These are phyloP conservation scores for Diphasiastrum complanatum DNA, from an alignment of 83 land plant genomes.

Conservation along the genomic window DNA sequence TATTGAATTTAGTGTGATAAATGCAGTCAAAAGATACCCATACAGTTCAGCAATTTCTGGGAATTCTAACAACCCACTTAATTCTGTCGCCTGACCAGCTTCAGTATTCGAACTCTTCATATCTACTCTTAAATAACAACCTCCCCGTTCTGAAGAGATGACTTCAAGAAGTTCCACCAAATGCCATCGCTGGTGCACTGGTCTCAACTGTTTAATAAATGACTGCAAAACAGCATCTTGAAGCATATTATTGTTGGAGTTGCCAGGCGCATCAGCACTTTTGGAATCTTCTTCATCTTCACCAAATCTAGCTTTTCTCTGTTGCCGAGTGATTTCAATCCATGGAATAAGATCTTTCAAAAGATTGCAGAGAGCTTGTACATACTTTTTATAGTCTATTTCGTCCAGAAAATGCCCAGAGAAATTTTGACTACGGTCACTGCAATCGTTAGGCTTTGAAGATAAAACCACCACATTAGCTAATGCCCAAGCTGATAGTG, in stretches of 20 bases:
- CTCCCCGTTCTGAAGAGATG: conserved; percentile 4
- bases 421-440: conserved; percentile 3
- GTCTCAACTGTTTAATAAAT: conserved; percentile 39
- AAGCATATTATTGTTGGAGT: conserved; percentile 2
- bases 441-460: conserved; percentile 18
- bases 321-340: conserved; percentile 25
- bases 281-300: conserved; percentile 16
- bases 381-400: conserved; percentile 43
- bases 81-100: background rate
- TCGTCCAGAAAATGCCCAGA: conserved; percentile 39
- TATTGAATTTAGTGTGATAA: conserved; percentile 43
- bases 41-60: conserved; percentile 56
- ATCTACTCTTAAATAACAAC: conserved; percentile 1
- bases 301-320: conserved; percentile 9
- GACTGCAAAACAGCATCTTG: conserved; percentile 19
- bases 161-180: conserved; percentile 38
- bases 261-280: background rate
- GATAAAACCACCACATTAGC: conserved; percentile 52
- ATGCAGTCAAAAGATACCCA: conserved; percentile 53
- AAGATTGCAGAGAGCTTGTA: conserved; percentile 45
- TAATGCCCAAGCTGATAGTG: conserved; percentile 65
- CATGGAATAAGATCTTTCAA: conserved; percentile 44
- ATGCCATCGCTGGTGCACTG: conserved; percentile 63
- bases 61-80: conserved; percentile 21
- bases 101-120: background rate